Conservation (phyloP, 169 alveolate genomes). For the Perkinsus marinus region DNA sequence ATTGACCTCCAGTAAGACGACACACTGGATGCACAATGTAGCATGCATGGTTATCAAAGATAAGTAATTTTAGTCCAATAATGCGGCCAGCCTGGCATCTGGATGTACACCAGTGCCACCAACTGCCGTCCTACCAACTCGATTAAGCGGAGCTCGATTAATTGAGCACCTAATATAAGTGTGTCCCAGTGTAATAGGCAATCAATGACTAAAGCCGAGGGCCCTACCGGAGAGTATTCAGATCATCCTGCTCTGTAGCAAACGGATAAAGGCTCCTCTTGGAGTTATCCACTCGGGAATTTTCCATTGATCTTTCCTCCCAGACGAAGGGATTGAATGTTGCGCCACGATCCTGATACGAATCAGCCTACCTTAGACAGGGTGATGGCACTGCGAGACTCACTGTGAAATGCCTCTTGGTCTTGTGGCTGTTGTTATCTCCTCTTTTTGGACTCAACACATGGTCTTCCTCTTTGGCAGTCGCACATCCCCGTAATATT, state of each 20-base stretch:
- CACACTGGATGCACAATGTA: neutral
- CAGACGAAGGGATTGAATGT: neutral
- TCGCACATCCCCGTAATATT: neutral
- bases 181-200: no score
- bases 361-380: neutral
- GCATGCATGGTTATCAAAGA: neutral
- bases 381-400: neutral
- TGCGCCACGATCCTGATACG: neutral
- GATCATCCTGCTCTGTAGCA: neutral
- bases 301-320: neutral
- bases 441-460: neutral
- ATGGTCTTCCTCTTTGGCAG: neutral
- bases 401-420: neutral
- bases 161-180: neutral
- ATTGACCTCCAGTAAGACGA: no score
- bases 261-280: neutral
- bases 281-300: neutral
- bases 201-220: no score
- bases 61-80: neutral
- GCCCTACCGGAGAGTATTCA: neutral
- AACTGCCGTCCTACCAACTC: neutral
- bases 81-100: neutral
- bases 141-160: neutral
- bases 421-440: neutral
- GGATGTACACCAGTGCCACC: neutral